Base-by-base conservation (phyloP, 768 basidiomycete species). In the Leucocoprinus sp. region DNA sequence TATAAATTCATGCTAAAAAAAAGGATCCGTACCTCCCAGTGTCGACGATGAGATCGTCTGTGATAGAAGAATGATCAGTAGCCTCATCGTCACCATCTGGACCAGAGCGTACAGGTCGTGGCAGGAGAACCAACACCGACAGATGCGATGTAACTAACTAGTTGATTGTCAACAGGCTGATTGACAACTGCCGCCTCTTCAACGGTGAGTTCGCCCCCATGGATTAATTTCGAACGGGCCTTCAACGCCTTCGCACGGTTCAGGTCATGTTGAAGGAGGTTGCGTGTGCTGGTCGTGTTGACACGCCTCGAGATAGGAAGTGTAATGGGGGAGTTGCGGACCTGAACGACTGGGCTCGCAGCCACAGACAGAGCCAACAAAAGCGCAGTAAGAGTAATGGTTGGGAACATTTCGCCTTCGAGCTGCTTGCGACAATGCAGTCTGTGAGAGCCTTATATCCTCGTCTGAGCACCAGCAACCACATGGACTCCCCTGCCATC, bases 1-100 rank as follows among this genome's bases (percentile, higher is more conserved):
- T 4, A 11, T 24, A 5, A 28, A 6, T n/a, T n/a, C n/a, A n/a
- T 28, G 11, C 14, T 12, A 31, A 14, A 26, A 28, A 39, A 23
- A 12, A 3, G 5, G 26, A 11, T 7, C 15, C 14, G 27, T 19
- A 64, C 64, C 76, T 80, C 59, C 77, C 78, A 3, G 81, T 81
- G 55, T 82, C 81, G 42, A 83, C 63, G 43, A 83, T 55, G 38
- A 84, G 68, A 3, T 56, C 39, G 55, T 76, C 80, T 82, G 49
- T 34, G 36, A 14, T n/a, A 6, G 43, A 27, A 22, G 41, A 43
- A 5, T 23, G 27, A 39, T 3, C 44, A 27, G 51, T 18, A 31
- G 9, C 24, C 7, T 8, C 17, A 41, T 18, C 31, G 14, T 5
- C 11, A 31, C n/a, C n/a, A n/a, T n/a, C n/a, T n/a, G n/a, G n/a